Base-by-base conservation (phyloP, 164 flowering plant species). In the Platanus orientalis region DNA sequence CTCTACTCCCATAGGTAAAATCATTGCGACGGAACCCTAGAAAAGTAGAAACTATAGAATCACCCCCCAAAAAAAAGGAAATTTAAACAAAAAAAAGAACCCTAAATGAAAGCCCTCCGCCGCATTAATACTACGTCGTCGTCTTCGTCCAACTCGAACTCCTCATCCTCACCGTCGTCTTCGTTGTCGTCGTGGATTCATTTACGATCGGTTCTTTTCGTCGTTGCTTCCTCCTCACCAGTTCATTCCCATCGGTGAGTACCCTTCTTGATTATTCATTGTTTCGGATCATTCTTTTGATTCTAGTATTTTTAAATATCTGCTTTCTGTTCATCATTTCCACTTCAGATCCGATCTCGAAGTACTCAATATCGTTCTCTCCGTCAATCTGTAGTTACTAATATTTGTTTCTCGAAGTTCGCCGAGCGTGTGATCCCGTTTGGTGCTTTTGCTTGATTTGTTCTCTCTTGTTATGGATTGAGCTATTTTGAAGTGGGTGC, bases 141-240 rank as follows among this genome's bases (percentile, higher is more conserved):
- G 6, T 69, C 84, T 19, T 72, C 83, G 27, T 65, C 81, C 10
- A 55, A 75, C 9, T 32, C 36, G 36, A 32, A 32, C 36, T 4
- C 4, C 36, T 70, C 83, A n/a, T 62, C 79, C n/a, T 28, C 73
- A n/a, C 71, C 79, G n/a, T n/a, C n/a, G n/a, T n/a, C n/a, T n/a
- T n/a, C n/a, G n/a, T n/a, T n/a, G n/a, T n/a, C n/a, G 2, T 81
- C 92, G 75, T 86, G 92, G 92, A 69, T 76, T 69, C 86, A 84
- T 63, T 76, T 84, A 75, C 80, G 89, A 77, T 86, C 92, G 71
- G 89, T 79, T 70, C 76, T 86, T 28, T 79, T 79, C 42, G 73
- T 86, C 21, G 87, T 84, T 17, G 73, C 84, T 68, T 74, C 85
- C 26, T 80, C 91, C 57, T 74, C 73, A 53, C 65, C 80, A 34